These are phyloP conservation scores for Ehretia macrophylla DNA, from an alignment of 257 asterid species.

Conservation along the genomic window DNA sequence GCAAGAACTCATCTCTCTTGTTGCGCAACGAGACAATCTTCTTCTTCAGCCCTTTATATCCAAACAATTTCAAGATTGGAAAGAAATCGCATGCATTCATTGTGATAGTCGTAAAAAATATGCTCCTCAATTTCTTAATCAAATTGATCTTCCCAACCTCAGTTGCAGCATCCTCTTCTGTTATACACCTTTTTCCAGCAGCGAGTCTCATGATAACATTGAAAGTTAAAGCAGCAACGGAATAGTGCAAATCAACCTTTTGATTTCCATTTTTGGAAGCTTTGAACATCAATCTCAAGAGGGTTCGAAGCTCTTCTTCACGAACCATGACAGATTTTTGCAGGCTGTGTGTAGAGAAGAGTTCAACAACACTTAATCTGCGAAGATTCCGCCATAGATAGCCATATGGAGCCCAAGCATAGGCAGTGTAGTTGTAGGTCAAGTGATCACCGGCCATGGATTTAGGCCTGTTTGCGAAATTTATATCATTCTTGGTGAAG, in stretches of 20 bases:
- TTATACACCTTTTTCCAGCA: conserved; percentile 31
- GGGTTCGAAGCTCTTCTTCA: conserved; percentile 22
- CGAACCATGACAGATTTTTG: conserved; percentile 30
- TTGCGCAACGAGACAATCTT: conserved; percentile 12
- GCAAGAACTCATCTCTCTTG: conserved; percentile 39
- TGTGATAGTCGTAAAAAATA: conserved; percentile 14
- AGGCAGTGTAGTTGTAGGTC: conserved; percentile 30
- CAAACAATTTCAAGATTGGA: conserved; percentile 54
- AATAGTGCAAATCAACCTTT: conserved; percentile 31
- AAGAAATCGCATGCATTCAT: conserved; percentile 44
- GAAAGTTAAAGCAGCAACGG: conserved; percentile 21
- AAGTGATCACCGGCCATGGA: conserved; percentile 30
- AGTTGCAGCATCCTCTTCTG: conserved; percentile 31
- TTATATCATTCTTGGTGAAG: conserved; percentile 45
- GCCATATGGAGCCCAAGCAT: conserved; percentile 35
- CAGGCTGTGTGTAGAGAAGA: conserved; percentile 39
- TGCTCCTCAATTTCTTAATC: conserved; percentile 22
- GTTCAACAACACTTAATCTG: conserved; percentile 26
- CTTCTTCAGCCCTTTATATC: conserved; percentile 48
- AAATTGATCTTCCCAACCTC: conserved; percentile 27
- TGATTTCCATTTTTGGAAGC: neutral
- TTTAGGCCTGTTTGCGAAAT: conserved; percentile 45
- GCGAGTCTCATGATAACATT: conserved; percentile 34
- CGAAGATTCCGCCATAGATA: conserved; percentile 44
- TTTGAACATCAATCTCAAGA: conserved; percentile 17